Evolutionary conservation across 2,329 filamentous ascomycete species (phyloP), one percentile per base, ranked within the genome.

Genomic region (Rosellinia necatrix): DNA sequence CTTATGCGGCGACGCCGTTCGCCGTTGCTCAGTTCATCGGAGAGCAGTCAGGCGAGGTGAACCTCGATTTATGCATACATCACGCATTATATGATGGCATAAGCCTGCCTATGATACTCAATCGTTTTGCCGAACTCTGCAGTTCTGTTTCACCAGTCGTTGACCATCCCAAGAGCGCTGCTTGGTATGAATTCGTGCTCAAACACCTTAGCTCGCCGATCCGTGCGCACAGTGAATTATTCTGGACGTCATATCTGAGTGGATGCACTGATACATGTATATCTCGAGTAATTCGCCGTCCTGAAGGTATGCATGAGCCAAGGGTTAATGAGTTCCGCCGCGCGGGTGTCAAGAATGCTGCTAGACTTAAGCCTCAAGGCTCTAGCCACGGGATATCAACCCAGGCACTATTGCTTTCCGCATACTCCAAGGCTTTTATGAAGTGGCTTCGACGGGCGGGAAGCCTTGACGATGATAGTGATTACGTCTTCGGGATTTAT

Each of bases 1-100:
- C 71, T 21, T 52, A 62, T 4, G 50, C 51, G 2, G 27, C 49
- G 1, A 65, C 64, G 2, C 71, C 68, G 0, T 62, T 73, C 38
- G 59, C 68, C 2, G 54, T 61, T 4, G 43, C 75, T 2, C 34
- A 44, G 0, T 56, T 68, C 0, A 35, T 61, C 2, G 54, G 61
- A 1, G 49, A 61, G 3, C 52, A 60, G 0, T 34, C 60, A 0
- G 59, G 63, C 0, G 56, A 61, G 3, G 73, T 71, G 64, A 35
- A 60, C 0, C 51, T 85, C 3, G 73, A 81, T 2, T 76, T 91
- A 4, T 78, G 78, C 22, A 87, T 97, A 4, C 92, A 96, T 60
- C 92, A 97, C 70, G 89, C 90, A 0, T 77, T 97, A 0, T 97
- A 97, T 68, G 93, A 97, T 70, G 92, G 87, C 5, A 80, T 96